Conservation (phyloP, 2,329 filamentous ascomycete genomes). For the Sphaerulina musiva region DNA sequence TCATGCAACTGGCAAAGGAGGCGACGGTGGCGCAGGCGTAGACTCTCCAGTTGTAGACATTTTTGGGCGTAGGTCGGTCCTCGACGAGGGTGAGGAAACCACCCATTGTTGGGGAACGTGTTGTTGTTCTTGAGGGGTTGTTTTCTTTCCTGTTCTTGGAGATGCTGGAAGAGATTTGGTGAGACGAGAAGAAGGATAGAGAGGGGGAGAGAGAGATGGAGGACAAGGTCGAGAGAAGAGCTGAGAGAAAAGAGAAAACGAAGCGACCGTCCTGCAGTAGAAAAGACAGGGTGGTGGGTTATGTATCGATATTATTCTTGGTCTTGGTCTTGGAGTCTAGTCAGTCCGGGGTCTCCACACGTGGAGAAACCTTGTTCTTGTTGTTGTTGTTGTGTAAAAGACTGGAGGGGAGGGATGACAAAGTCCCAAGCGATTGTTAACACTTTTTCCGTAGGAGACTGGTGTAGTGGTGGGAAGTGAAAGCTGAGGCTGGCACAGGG, state of each 20-base stretch:
- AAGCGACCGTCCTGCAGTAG: no score
- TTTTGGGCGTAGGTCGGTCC: conserved; percentile 48
- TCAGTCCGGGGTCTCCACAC: conserved; percentile 3
- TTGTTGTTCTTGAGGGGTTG: background rate
- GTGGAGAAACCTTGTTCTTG: conserved; percentile 1
- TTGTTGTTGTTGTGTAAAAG: no score
- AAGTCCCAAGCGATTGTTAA: conserved; percentile 7
- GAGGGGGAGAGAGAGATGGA: no score
- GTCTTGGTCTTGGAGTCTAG: background rate
- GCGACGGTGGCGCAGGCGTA: conserved; percentile 51
- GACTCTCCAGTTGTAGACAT: conserved; percentile 55
- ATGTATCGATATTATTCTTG: background rate
- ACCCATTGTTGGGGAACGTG: conserved; percentile 29
- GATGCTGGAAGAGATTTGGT: background rate
- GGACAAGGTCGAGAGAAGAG: no score
- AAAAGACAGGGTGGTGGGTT: no score
- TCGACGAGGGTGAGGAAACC: conserved; percentile 34
- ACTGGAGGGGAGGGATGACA: conserved; percentile 16
- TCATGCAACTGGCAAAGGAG: conserved; percentile 52
- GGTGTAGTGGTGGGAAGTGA: no score
- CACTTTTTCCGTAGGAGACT: background rate
- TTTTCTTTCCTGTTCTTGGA: background rate
- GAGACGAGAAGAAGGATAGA: no score
- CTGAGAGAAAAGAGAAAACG: no score
- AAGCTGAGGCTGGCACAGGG: background rate